Evolutionary conservation across 306 rosid species (phyloP).

Genomic region (Quercus glauca): DNA sequence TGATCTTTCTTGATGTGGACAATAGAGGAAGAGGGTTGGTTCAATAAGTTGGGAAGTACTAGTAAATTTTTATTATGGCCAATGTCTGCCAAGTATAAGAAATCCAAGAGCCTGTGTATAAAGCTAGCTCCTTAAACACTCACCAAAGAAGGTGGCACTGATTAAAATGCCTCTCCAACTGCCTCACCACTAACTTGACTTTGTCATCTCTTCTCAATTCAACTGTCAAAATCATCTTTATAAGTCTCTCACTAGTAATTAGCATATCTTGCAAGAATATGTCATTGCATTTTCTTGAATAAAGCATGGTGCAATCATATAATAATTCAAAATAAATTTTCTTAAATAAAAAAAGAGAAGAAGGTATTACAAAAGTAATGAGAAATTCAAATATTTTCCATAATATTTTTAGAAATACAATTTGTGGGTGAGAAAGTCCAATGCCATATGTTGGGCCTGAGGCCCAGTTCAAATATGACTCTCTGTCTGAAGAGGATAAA

Average conservation of each 20-base stretch:
- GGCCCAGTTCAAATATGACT: no score
- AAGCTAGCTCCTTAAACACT: neutral
- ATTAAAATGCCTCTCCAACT: conserved; percentile 2
- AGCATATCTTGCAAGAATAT: neutral
- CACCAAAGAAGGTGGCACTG: neutral
- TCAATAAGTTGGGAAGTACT: neutral
- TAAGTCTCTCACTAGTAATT: neutral
- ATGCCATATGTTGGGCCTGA: no score
- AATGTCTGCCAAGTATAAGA: neutral
- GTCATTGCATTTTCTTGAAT: neutral
- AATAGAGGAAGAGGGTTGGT: neutral
- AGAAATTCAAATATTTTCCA: neutral
- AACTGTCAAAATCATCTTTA: conserved; percentile 7
- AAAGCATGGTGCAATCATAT: neutral
- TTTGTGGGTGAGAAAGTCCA: no score
- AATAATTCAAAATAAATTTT: neutral
- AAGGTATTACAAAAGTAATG: neutral
- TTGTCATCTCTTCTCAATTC: neutral
- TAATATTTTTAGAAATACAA: neutral
- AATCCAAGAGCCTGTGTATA: neutral
- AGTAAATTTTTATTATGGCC: neutral
- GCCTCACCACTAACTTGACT: conserved; percentile 14
- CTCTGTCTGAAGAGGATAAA: no score
- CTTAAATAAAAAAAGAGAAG: neutral
- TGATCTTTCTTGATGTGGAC: conserved; percentile 3